A percentile compares a stretch with the other conserved stretches of the same genome.
Evolutionary conservation across 2,329 filamentous ascomycete genomes (phyloP).

Genomic region (Ilyonectria robusta): DNA sequence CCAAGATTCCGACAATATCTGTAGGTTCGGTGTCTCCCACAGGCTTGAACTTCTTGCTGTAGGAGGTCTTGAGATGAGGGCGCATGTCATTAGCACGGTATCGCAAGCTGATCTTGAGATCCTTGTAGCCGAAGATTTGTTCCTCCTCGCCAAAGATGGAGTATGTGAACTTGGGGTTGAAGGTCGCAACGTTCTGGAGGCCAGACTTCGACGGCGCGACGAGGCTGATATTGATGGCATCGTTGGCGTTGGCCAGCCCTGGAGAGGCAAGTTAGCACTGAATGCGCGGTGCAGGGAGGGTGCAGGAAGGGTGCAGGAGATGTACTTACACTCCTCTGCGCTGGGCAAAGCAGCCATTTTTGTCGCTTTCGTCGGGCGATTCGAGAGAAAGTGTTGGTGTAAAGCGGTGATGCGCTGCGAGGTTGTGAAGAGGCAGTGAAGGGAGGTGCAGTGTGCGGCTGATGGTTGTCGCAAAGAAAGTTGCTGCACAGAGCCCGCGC

Average conservation of each 20-base stretch:
- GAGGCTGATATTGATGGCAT: slow-evolving; percentile 74
- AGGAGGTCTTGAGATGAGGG: slow-evolving; percentile 80
- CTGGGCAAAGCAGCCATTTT: slow-evolving; percentile 51
- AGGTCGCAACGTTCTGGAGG: slow-evolving; percentile 74
- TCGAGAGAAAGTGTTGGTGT: neutral
- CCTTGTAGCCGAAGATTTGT: slow-evolving; percentile 90
- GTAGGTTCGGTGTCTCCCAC: slow-evolving; percentile 78
- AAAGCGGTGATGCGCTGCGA: slow-evolving; percentile 17
- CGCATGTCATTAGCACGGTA: slow-evolving; percentile 80
- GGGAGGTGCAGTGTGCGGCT: slow-evolving; percentile 12
- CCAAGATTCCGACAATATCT: slow-evolving; percentile 76
- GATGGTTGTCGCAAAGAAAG: slow-evolving; percentile 26
- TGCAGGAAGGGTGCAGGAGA: slow-evolving; percentile 4
- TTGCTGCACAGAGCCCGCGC: slow-evolving; percentile 23
- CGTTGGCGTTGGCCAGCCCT: slow-evolving; percentile 74
- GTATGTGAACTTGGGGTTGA: slow-evolving; percentile 91
- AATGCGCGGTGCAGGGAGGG: slow-evolving; percentile 1
- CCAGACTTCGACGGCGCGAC: slow-evolving; percentile 64
- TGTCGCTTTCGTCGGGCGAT: neutral
- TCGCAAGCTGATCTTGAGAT: slow-evolving; percentile 81
- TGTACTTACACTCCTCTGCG: slow-evolving; percentile 53
- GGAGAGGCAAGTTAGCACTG: slow-evolving; percentile 35
- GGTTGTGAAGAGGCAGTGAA: slow-evolving; percentile 2
- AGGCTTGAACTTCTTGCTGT: slow-evolving; percentile 78
- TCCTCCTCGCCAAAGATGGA: slow-evolving; percentile 95